phyloP scores from a whole-genome alignment of 129 eudicot genomes.

The Pittosporum tobira region DNA sequence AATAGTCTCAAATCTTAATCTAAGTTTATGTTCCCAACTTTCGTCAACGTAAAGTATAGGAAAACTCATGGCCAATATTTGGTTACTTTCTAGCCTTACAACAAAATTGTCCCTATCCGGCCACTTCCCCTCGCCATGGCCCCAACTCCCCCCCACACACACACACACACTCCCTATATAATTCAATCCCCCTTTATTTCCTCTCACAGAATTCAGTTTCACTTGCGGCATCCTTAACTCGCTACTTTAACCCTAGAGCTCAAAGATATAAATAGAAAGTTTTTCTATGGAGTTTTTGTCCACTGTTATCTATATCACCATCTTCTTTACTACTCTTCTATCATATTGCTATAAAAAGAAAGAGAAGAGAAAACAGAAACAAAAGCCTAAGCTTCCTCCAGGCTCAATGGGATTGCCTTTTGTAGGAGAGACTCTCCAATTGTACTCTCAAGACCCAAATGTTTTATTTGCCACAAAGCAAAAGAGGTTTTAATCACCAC shows the following conservation, averaged over 20 bases:
- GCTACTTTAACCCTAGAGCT: constrained; percentile 5
- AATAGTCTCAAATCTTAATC: not conserved
- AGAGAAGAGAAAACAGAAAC: constrained; percentile 24
- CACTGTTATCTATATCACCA: constrained; percentile 25
- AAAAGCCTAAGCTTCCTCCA: constrained; percentile 48
- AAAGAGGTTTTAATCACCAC: constrained; percentile 36
- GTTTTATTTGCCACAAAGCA: constrained; percentile 53
- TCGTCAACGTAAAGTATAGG: not conserved
- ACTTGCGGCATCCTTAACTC: constrained; percentile 11
- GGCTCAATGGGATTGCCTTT: constrained; percentile 84
- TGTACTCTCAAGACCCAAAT: constrained; percentile 69
- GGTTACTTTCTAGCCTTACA: no score
- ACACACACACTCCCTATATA: constrained; percentile 32
- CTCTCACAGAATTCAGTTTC: constrained; percentile 15
- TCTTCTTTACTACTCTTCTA: constrained; percentile 40
- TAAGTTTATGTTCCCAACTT: not conserved
- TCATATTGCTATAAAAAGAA: constrained; percentile 31
- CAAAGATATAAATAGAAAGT: not conserved
- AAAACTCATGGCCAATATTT: constrained; percentile 3
- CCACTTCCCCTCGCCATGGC: not conserved
- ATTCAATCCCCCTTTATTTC: constrained; percentile 19
- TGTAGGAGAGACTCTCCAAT: constrained; percentile 66
- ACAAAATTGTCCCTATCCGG: no score
- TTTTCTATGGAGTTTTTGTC: constrained; percentile 25
- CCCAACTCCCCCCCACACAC: constrained; percentile 1